phyloP scores from a whole-genome alignment of 2,329 filamentous ascomycete species.

The Ustulina deusta region DNA sequence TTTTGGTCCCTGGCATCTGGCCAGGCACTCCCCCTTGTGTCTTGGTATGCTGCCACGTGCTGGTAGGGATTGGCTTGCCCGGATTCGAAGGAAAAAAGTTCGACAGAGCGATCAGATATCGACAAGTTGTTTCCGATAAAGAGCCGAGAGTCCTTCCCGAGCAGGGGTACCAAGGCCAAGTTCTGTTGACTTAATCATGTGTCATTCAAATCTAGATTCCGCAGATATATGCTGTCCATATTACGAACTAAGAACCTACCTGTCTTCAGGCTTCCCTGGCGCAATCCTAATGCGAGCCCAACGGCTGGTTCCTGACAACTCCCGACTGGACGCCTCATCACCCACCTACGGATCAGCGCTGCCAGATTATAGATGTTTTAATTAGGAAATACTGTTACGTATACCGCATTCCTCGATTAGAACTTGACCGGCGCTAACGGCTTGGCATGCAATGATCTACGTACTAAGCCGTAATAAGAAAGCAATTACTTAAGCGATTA shows the following conservation, averaged over 20 bases:
- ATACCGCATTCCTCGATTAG: too few species aligned
- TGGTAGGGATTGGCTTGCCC: conserved; percentile 26
- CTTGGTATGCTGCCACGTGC: conserved; percentile 28
- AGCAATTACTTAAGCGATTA: too few species aligned
- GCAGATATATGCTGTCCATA: neutral
- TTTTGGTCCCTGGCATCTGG: conserved; percentile 6
- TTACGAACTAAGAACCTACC: neutral
- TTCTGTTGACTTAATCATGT: conserved; percentile 4
- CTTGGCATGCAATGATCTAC: too few species aligned
- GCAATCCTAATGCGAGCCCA: neutral
- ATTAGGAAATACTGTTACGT: neutral
- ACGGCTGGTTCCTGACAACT: neutral
- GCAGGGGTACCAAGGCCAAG: conserved; percentile 10
- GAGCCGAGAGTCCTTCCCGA: conserved; percentile 6
- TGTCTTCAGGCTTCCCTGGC: neutral
- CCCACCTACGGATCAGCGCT: neutral
- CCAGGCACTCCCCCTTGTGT: neutral
- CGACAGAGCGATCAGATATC: conserved; percentile 3
- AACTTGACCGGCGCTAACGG: too few species aligned
- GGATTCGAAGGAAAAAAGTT: neutral
- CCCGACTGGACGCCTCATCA: conserved; percentile 26
- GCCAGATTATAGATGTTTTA: neutral
- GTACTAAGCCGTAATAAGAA: too few species aligned
- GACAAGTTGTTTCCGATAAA: neutral
- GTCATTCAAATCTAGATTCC: neutral